phyloP scores from a whole-genome alignment of 2,329 filamentous ascomycete species.

The Microdochium bolleyi region DNA sequence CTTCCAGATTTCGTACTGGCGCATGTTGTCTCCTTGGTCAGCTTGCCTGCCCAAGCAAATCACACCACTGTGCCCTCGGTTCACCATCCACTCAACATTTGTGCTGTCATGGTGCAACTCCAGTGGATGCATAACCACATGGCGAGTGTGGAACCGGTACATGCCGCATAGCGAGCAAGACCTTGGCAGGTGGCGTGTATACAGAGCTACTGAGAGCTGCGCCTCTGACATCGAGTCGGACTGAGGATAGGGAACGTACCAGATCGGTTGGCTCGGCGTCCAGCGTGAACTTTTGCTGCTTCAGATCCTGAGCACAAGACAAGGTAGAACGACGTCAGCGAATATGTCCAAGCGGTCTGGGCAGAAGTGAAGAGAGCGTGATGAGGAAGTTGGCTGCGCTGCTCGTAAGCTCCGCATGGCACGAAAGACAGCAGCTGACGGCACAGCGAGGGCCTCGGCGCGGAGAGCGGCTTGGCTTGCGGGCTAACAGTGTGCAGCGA shows the following conservation, averaged over 20 bases:
- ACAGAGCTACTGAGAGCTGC: conserved; percentile 11
- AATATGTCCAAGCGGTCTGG: not conserved
- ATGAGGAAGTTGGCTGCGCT: not conserved
- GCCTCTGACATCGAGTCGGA: conserved; percentile 4
- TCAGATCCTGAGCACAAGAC: conserved; percentile 64
- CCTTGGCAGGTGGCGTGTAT: conserved; percentile 3
- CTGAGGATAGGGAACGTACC: conserved; percentile 49
- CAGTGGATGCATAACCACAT: too few relatives aligned
- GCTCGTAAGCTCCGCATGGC: too few relatives aligned
- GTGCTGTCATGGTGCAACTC: too few relatives aligned
- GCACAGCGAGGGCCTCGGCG: too few relatives aligned
- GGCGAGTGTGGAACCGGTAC: too few relatives aligned
- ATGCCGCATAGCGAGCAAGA: too few relatives aligned
- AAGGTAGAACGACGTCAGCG: not conserved
- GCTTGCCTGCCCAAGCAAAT: too few relatives aligned
- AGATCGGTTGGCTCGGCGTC: conserved; percentile 89
- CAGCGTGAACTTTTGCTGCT: conserved; percentile 97
- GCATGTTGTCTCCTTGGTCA: not conserved
- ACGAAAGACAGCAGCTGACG: too few relatives aligned
- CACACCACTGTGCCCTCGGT: too few relatives aligned
- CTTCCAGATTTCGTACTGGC: not conserved
- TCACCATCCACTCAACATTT: too few relatives aligned
- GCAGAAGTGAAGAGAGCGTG: not conserved
- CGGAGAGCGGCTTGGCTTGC: too few relatives aligned
- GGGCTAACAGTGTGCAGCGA: too few relatives aligned